phyloP scores from a whole-genome alignment of 2,329 filamentous ascomycete genomes.

The Colletotrichum abscissum region DNA sequence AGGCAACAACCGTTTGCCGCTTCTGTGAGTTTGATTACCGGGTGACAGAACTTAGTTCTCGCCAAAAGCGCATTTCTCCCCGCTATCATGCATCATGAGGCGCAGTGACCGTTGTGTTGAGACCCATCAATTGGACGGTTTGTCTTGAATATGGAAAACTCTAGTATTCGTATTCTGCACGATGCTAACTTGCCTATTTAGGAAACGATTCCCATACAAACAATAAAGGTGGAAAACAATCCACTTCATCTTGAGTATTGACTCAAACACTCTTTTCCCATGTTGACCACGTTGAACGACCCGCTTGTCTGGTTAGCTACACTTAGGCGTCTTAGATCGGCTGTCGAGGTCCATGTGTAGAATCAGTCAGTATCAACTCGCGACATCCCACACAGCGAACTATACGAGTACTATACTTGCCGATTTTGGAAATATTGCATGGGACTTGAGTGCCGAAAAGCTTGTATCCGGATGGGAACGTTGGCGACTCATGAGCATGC shows the following conservation, averaged over 20 bases:
- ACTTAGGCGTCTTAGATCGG: neutral
- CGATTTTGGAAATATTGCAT: too few relatives aligned
- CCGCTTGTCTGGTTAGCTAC: neutral
- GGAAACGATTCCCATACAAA: neutral
- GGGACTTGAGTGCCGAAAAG: too few relatives aligned
- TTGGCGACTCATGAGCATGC: too few relatives aligned
- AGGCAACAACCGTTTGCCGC: neutral
- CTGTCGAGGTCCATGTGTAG: neutral
- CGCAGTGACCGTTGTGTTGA: neutral
- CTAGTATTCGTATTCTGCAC: neutral
- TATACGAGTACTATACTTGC: too few relatives aligned
- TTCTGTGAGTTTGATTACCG: neutral
- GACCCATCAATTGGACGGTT: neutral
- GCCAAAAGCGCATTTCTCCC: neutral
- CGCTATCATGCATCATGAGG: neutral
- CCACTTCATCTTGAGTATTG: neutral
- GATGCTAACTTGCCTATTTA: neutral
- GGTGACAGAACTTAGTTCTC: neutral
- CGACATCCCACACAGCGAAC: too few relatives aligned
- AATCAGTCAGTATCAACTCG: neutral
- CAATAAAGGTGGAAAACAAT: neutral
- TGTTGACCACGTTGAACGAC: neutral
- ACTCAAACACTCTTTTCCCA: neutral
- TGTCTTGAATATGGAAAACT: neutral
- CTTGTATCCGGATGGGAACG: too few relatives aligned